Evolutionary conservation across 2,329 filamentous ascomycete species (phyloP), one percentile per base, ranked within the genome.

Genomic region (Calonectria hawksworthii): DNA sequence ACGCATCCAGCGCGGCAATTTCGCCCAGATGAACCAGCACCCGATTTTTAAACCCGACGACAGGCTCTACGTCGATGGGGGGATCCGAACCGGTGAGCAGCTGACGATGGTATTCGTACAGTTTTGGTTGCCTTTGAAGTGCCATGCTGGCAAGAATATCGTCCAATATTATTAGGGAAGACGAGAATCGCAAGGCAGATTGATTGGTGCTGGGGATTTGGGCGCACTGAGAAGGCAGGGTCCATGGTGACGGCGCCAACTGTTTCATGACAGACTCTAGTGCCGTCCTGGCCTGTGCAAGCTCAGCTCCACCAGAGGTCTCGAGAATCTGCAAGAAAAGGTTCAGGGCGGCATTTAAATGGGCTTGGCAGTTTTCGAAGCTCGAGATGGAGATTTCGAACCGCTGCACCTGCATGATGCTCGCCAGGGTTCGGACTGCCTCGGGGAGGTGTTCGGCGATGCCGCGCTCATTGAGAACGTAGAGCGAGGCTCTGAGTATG

Each of bases 171-270:
- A 88, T 77, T 16, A 80, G 77, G 2, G 81, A 83, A 10, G 80
- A 80, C 50, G 80, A 86, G 69, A 85, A 88, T 65, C 80, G 82
- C 56, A 84, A 84, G 30, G 80, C 84, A 1, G 84, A 80, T 63
- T 87, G 84, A 54, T 85, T 84, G 18, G 80, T 77, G 64, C 80
- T 84, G 1, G 36, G 36, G 4, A 64, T 47, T 23, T 64, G 21
- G 14, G 26, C 59, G 23, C 34, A 41, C 14, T 64, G 34, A 26
- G 59, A n/a, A 3, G 44, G 44, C 44, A 47, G n/a, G 44, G 26
- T 34, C 34, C 38, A 26, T 13, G 59, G 26, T 5, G 34, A 30
- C 4, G n/a, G 59, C 11, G 50, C 11, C 11, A 47, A 36, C 9
- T 26, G 41, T 6, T 6, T 21, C n/a, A 68, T 23, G 47, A 68